Conservation (phyloP, 169 alveolate species). For the Eimeria zaria region DNA sequence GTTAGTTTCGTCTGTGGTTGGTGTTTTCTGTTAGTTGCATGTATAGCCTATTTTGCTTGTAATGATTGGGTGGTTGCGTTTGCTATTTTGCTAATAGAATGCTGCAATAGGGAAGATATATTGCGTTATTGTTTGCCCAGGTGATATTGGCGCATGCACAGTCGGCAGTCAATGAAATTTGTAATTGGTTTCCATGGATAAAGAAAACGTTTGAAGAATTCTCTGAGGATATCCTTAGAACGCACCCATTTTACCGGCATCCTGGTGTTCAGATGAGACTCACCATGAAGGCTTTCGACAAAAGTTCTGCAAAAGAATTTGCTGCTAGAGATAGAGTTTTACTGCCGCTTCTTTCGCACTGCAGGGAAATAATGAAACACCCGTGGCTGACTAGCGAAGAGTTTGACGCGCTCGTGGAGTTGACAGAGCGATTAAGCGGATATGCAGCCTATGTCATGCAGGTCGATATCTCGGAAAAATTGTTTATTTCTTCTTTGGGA, state of each 20-base stretch:
- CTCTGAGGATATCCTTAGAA: not conserved
- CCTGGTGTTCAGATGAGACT: not conserved
- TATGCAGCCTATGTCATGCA: not conserved
- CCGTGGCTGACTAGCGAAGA: not conserved
- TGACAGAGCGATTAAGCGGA: slow-evolving; percentile 2
- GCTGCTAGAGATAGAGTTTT: not conserved
- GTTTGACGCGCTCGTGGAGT: not conserved
- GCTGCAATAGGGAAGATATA: not conserved
- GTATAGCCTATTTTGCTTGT: not conserved
- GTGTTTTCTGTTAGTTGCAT: not conserved
- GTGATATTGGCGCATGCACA: not conserved
- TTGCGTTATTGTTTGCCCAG: not conserved
- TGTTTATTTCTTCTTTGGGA: not conserved
- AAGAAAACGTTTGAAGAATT: not conserved
- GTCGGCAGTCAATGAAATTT: not conserved
- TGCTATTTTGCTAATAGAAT: not conserved
- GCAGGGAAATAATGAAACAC: not conserved
- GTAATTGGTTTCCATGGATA: not conserved
- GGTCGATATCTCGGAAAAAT: not conserved
- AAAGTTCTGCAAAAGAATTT: not conserved
- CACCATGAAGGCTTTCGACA: not conserved
- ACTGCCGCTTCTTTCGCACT: not conserved
- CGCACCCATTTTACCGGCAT: not conserved
- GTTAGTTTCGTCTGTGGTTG: not conserved
- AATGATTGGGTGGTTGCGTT: not conserved